These are phyloP conservation scores for Vaccinium vitisidaea DNA, from an alignment of 148 eudicot species.

Conservation along the genomic window DNA sequence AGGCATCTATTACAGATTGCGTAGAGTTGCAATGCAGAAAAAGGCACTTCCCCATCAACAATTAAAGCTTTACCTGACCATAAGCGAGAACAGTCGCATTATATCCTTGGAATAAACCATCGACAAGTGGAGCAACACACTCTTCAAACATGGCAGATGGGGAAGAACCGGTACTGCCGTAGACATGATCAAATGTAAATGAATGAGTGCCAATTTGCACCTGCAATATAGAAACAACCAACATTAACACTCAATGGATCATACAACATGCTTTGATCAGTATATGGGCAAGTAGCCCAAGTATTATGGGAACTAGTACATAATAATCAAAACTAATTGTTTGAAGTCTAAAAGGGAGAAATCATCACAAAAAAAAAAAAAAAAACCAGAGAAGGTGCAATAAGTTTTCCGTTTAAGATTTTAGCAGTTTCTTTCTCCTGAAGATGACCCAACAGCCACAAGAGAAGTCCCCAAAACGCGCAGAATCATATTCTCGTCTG, in stretches of 20 bases:
- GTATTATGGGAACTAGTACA: neutral
- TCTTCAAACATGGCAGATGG: slow-evolving; percentile 83
- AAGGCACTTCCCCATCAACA: neutral
- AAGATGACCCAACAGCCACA: neutral
- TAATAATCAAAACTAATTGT: neutral
- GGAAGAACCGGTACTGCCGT: slow-evolving; percentile 78
- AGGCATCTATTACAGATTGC: slow-evolving; percentile 5
- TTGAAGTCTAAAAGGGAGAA: slow-evolving; percentile 1
- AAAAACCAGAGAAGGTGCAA: neutral
- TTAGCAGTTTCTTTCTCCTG: neutral
- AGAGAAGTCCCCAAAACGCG: neutral
- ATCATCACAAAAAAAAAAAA: neutral
- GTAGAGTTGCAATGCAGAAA: neutral
- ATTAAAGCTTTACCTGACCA: slow-evolving; percentile 68
- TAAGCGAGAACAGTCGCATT: slow-evolving; percentile 98
- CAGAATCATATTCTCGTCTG: neutral
- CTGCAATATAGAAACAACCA: slow-evolving; percentile 33
- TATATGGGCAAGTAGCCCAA: neutral
- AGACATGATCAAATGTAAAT: slow-evolving; percentile 94
- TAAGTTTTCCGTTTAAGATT: neutral
- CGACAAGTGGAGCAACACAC: slow-evolving; percentile 93
- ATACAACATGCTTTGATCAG: neutral
- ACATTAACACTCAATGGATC: slow-evolving; percentile 10
- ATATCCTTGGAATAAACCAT: slow-evolving; percentile 96
- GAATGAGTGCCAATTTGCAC: slow-evolving; percentile 97